Conservation (phyloP, 2,329 filamentous ascomycete genomes). For the Lachnellula cervina region DNA sequence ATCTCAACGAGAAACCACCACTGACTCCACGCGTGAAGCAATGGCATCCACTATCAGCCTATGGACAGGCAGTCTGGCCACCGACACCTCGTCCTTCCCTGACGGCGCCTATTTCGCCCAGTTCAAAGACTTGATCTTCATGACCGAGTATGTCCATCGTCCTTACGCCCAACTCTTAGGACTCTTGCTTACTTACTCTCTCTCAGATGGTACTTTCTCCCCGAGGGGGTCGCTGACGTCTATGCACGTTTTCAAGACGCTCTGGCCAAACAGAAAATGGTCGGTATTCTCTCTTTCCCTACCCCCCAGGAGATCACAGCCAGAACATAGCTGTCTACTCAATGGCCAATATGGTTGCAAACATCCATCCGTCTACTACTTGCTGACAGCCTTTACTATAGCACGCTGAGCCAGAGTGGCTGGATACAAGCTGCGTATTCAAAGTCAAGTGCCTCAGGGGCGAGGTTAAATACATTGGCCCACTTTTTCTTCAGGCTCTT, state of each 20-base stretch:
- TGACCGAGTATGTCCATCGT: background rate
- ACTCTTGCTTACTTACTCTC: background rate
- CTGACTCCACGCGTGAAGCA: background rate
- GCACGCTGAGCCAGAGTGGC: slow-evolving; percentile 6
- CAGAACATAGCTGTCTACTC: background rate
- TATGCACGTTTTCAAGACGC: background rate
- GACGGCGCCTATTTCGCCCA: background rate
- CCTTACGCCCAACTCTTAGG: background rate
- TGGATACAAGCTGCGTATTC: slow-evolving; percentile 5
- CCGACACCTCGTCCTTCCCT: background rate
- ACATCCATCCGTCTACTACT: background rate
- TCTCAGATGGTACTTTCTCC: background rate
- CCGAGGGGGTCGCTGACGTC: background rate
- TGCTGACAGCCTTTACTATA: background rate
- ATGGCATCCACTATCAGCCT: background rate
- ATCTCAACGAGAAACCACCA: background rate
- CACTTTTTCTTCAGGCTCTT: slow-evolving; percentile 12
- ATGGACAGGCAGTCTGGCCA: background rate
- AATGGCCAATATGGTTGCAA: background rate
- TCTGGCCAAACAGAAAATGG: background rate
- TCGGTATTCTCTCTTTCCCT: background rate
- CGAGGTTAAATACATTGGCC: background rate
- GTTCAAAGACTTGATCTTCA: background rate
- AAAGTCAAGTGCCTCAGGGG: slow-evolving; percentile 3
- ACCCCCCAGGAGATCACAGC: background rate